phyloP scores from a whole-genome alignment of 257 asterid species.

The Anisodus acutangulus region DNA sequence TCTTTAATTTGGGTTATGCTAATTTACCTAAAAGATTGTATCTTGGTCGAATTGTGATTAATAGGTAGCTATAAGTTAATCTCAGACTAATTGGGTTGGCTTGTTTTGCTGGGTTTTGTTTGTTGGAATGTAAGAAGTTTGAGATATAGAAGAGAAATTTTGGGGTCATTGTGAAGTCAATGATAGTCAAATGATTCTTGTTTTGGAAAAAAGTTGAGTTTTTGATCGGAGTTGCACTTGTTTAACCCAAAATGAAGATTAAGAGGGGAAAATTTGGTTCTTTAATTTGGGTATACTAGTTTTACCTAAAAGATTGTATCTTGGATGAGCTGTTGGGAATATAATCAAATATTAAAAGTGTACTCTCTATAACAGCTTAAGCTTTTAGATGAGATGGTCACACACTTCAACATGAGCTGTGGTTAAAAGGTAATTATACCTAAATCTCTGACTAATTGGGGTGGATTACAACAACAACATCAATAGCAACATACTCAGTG shows the following conservation, averaged over 20 bases:
- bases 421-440: neutral
- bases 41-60: no score
- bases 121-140: neutral
- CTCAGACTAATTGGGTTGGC: no score
- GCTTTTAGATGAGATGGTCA: no score
- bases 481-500: neutral
- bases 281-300: neutral
- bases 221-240: neutral
- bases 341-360: no score
- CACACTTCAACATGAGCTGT: neutral
- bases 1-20: neutral
- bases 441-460: neutral
- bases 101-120: no score
- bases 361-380: no score
- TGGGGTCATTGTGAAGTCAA: slow-evolving; percentile 1
- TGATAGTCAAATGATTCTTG: neutral
- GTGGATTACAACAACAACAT: neutral
- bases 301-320: neutral
- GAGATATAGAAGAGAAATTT: neutral
- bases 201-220: neutral
- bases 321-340: neutral
- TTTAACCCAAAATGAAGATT: neutral
- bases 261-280: neutral
- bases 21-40: no score
- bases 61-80: no score